These are phyloP conservation scores for Magnolia changhungtana DNA, from an alignment of 164 flowering plant species.

Conservation along the genomic window DNA sequence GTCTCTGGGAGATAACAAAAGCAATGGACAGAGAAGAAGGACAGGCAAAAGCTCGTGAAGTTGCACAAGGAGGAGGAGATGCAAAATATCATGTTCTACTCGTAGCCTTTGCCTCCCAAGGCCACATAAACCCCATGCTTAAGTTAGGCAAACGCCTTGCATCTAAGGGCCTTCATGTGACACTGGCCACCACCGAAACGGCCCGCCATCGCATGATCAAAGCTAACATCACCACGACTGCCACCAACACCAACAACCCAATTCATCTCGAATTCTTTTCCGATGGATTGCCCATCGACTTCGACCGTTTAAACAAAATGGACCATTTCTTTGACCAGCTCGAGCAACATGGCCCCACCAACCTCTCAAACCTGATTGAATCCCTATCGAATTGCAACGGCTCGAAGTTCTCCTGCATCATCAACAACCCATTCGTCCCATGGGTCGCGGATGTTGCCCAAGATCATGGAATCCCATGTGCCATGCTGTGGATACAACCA, in stretches of 20 bases:
- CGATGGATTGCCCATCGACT: slow-evolving; percentile 33
- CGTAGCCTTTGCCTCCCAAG: slow-evolving; percentile 66
- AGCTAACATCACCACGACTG: slow-evolving; percentile 9
- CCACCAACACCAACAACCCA: slow-evolving; percentile 11
- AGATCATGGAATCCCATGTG: slow-evolving; percentile 39
- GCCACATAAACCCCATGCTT: slow-evolving; percentile 64
- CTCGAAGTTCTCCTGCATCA: slow-evolving; percentile 15
- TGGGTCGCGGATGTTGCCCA: slow-evolving; percentile 69
- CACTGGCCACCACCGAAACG: slow-evolving; percentile 4
- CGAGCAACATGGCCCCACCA: slow-evolving; percentile 16
- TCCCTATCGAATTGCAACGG: background rate
- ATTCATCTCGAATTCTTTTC: slow-evolving; percentile 34
- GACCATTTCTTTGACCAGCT: slow-evolving; percentile 27
- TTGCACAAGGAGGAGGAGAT: background rate
- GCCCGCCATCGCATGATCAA: background rate
- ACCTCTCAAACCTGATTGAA: slow-evolving; percentile 25
- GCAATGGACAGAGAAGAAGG: background rate
- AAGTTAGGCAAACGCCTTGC: slow-evolving; percentile 56
- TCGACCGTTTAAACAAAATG: slow-evolving; percentile 15
- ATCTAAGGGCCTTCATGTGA: slow-evolving; percentile 49
- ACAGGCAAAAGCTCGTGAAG: background rate
- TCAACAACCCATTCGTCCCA: slow-evolving; percentile 62
- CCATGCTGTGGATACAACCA: slow-evolving; percentile 68
- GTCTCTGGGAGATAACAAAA: background rate
- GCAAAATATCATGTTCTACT: slow-evolving; percentile 41